Percentiles rank a stretch among this genome's conserved stretches.
These are phyloP conservation scores for Hypsizygus marmoreus DNA, from an alignment of 768 basidiomycete species.

Conservation along the genomic window DNA sequence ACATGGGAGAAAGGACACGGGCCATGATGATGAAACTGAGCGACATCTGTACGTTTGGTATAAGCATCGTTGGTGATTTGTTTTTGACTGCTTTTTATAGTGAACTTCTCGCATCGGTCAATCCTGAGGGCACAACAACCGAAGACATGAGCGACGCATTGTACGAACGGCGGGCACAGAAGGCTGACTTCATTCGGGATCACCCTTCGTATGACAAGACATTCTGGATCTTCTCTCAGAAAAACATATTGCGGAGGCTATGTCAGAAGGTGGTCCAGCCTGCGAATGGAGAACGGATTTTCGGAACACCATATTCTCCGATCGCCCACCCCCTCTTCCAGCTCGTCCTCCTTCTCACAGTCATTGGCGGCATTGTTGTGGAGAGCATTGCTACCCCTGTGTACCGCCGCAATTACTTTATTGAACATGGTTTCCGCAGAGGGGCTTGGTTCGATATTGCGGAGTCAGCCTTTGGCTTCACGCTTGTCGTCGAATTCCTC, in stretches of 20 bases:
- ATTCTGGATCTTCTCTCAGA: constrained; percentile 87
- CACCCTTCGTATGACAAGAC: constrained; percentile 90
- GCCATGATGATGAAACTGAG: constrained; percentile 61
- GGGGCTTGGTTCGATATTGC: constrained; percentile 87
- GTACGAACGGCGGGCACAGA: constrained; percentile 72
- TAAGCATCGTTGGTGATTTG: not conserved
- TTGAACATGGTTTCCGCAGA: constrained; percentile 56
- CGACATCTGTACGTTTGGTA: constrained; percentile 68
- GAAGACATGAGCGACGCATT: constrained; percentile 63
- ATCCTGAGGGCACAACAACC: constrained; percentile 46
- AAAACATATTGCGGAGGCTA: constrained; percentile 65
- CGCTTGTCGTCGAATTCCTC: constrained; percentile 77
- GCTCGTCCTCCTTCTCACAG: constrained; percentile 67
- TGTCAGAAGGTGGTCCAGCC: constrained; percentile 87
- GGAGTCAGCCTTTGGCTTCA: constrained; percentile 70
- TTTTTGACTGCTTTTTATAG: constrained; percentile 34
- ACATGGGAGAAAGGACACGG: constrained; percentile 37
- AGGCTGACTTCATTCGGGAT: constrained; percentile 84
- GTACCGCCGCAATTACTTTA: constrained; percentile 77
- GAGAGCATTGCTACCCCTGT: constrained; percentile 83
- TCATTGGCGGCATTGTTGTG: constrained; percentile 80
- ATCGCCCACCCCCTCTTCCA: constrained; percentile 74
- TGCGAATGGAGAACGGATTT: constrained; percentile 83
- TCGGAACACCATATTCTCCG: constrained; percentile 70
- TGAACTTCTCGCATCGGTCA: constrained; percentile 67